phyloP scores from a whole-genome alignment of 2,329 filamentous ascomycete genomes.

The Trichothecium roseum region DNA sequence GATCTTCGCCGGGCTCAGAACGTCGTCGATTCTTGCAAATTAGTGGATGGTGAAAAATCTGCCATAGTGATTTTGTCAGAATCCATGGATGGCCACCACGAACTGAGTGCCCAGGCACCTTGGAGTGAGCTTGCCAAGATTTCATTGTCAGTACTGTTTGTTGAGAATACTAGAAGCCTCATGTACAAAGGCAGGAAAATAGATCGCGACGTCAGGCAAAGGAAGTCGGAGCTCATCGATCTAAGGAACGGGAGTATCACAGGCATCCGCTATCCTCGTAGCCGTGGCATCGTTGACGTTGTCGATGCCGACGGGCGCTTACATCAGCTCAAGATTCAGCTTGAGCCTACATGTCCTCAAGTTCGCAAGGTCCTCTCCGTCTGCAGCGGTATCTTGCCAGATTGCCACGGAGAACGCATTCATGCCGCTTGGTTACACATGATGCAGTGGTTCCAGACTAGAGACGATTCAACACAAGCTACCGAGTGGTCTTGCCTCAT shows the following conservation, averaged over 20 bases:
- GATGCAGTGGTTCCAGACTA: conserved; percentile 54
- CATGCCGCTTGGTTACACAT: conserved; percentile 65
- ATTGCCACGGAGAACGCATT: conserved; percentile 48
- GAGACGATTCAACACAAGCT: conserved; percentile 35
- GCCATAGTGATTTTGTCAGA: conserved; percentile 62
- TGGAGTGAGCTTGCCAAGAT: conserved; percentile 64
- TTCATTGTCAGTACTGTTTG: conserved; percentile 47
- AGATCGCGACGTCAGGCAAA: conserved; percentile 39
- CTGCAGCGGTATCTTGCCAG: conserved; percentile 54
- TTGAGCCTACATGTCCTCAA: conserved; percentile 54
- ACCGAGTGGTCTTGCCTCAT: conserved; percentile 61
- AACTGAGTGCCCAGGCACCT: conserved; percentile 63
- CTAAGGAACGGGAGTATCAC: conserved; percentile 36
- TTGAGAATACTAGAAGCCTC: conserved; percentile 50
- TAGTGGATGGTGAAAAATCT: conserved; percentile 56
- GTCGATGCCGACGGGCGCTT: conserved; percentile 49
- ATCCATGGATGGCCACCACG: conserved; percentile 50
- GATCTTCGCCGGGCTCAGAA: conserved; percentile 51
- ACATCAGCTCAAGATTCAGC: conserved; percentile 57
- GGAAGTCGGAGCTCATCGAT: conserved; percentile 34
- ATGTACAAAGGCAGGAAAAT: conserved; percentile 42
- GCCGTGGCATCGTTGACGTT: conserved; percentile 54
- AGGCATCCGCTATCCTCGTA: conserved; percentile 46
- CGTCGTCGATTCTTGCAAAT: conserved; percentile 62
- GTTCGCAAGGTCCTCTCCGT: conserved; percentile 50